Base-by-base conservation (phyloP, 352 stramenopile species). In the Hyaloperonospora arabidopsidis region DNA sequence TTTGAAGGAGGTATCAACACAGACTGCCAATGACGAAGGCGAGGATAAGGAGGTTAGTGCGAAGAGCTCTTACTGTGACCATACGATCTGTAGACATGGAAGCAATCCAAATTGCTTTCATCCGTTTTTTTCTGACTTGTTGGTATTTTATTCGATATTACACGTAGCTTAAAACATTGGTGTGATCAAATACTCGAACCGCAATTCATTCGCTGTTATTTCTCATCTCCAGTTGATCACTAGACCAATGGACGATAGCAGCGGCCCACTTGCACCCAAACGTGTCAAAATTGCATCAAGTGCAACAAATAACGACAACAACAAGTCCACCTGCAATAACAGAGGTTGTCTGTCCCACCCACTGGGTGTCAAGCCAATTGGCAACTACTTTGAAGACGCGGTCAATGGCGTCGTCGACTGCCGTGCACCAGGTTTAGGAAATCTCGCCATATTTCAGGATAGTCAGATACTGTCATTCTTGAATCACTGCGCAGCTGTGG, bases 1-100 rank as follows among this genome's bases (percentile, higher is more conserved):
- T 22, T 66, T 46, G 57, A 66, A 99, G 65, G 96, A 99, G 69
- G 96, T 99, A 57, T 97, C 91, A 22, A 94, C 94, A n/a, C 97
- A 99, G 76, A 98, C 95, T 19, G 91, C 93, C 23, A 96, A 98
- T 47, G 95, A 86, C 43, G 94, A 98, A 45, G 93, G 82, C 47
- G 93, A 97, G 61, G 91, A 96, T 46, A 95, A 97, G 53, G 93
- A 96, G 15, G 86, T 84, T 22, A 86, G 80, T 43, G 84, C 93
- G 35, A 80, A 96, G 66, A 32, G 25, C 8, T 32, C 25, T 8
- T 32, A 8, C 4, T 8, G 25, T 32, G 4, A 32, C 4, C 8
- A 32, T 32, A 4, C 25, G 8, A 10, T 32, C 25, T 4, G 8
- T 32, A 8, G 25, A 32, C 25, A 8, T 32, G 25, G 25, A 32